phyloP scores from a whole-genome alignment of 176 grass and related monocot genomes.

The Olyra latifolia region DNA sequence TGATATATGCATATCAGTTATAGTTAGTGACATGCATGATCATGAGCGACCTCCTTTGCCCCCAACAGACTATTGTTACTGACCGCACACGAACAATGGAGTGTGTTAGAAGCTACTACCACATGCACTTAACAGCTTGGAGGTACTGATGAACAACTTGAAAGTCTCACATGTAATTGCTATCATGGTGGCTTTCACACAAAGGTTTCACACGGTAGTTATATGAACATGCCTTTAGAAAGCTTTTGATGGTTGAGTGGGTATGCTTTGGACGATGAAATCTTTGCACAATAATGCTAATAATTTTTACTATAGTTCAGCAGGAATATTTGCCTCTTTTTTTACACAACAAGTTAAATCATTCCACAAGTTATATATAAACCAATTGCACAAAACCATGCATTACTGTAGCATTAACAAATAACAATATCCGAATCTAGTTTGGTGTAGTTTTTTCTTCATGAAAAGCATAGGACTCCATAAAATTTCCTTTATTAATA shows the following conservation, averaged over 20 bases:
- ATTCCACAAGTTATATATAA: too few species aligned
- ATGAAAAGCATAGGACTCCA: too few species aligned
- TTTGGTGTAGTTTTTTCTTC: too few species aligned
- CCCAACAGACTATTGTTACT: conserved; percentile 9
- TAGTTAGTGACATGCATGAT: background rate
- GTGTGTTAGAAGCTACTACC: conserved; percentile 30
- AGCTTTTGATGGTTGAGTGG: background rate
- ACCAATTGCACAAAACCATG: too few species aligned
- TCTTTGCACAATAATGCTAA: background rate
- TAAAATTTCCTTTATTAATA: too few species aligned
- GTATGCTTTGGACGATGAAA: background rate
- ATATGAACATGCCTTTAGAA: background rate
- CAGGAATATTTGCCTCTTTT: too few species aligned
- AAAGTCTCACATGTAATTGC: conserved; percentile 35
- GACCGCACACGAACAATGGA: background rate
- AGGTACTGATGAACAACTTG: background rate
- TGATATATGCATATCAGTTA: background rate
- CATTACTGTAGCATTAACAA: too few species aligned
- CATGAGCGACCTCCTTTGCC: background rate
- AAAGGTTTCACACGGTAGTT: background rate
- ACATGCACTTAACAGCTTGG: conserved; percentile 32
- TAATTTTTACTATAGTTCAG: background rate
- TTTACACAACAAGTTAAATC: too few species aligned
- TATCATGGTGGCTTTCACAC: conserved; percentile 28
- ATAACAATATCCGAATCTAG: too few species aligned